phyloP scores from a whole-genome alignment of 1,284 basidiomycete genomes.

The Anthracocystis panici-leucophaei region DNA sequence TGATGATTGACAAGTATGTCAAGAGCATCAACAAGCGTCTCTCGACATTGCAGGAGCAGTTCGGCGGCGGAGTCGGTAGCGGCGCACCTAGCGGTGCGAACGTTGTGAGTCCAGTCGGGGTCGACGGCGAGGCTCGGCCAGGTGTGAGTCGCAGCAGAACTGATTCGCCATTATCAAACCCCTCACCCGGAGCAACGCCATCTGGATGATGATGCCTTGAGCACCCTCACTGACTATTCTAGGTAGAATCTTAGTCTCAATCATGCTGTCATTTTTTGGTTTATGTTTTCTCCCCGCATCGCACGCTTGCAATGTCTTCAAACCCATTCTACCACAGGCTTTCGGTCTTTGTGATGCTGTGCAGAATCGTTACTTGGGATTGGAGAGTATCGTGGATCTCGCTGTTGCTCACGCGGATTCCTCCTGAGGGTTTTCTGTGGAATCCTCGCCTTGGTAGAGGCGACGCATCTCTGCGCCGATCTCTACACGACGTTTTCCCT shows the following conservation, averaged over 20 bases:
- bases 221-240: neutral
- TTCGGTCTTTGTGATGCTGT: neutral
- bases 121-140: constrained; percentile 26
- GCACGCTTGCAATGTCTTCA: constrained; percentile 11
- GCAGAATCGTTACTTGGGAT: too few species aligned
- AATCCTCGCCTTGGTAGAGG: constrained; percentile 35
- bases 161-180: constrained; percentile 24
- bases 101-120: constrained; percentile 16
- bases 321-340: neutral
- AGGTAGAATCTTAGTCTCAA: neutral
- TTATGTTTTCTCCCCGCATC: neutral
- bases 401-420: neutral
- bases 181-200: constrained; percentile 17
- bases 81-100: neutral
- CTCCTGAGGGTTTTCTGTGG: neutral
- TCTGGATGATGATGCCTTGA: constrained; percentile 10
- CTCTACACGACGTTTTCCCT: constrained; percentile 58
- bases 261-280: neutral
- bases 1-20: constrained; percentile 65
- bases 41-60: constrained; percentile 48
- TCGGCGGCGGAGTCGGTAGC: constrained; percentile 15
- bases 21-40: constrained; percentile 64
- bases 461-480: constrained; percentile 57
- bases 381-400: too few species aligned
- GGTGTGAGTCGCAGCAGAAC: constrained; percentile 31